Base-by-base conservation (phyloP, 495 filamentous ascomycete species). In the Talaromyces wortmannii region DNA sequence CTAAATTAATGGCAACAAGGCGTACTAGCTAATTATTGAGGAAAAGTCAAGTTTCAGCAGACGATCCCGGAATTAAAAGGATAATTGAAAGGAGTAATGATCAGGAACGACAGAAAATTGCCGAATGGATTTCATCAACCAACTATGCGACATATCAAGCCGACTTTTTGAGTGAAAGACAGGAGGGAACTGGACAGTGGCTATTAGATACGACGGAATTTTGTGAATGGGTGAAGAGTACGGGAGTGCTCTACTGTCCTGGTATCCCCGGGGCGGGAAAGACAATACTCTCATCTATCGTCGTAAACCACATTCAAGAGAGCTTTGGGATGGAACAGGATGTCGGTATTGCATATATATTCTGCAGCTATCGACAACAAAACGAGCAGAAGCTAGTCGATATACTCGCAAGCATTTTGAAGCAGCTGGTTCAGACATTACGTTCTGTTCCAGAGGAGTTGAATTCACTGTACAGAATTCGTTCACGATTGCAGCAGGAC, bases 181-280 rank as follows among this genome's bases (percentile, higher is more conserved):
- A 56, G 42, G 13, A 48, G 2, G 54, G 54, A 7, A 56, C 54
- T 13, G 54, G 54, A n/a, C 11, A 11, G 17, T 56, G 54, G 54
- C 17, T 56, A n/a, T 13, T 56, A 15, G 31, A 56, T 31, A 23
- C 12, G 12, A 5, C 11, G n/a, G 31, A 56, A 29, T 56, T 56
- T 23, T 30, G 12, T 49, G 45, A 31, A 32, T 32, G 30, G 12
- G 7, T 7, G 15, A 7, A 11, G 18, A 43, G 6, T 16, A 12
- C 18, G 7, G 29, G 17, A 30, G n/a, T 13, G 7, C 55, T 79
- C 1, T 72, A 68, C 33, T 78, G 67, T 55, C 59, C 56, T 7
- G 72, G 71, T 2, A 75, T 74, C 23, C 68, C 73, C 8, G 74
- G 72, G 0, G 70, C 69, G 4, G 74, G 73, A 5, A 78, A 78